Conservation (phyloP, 2,329 filamentous ascomycete species). For the Ascochyta pisi region DNA sequence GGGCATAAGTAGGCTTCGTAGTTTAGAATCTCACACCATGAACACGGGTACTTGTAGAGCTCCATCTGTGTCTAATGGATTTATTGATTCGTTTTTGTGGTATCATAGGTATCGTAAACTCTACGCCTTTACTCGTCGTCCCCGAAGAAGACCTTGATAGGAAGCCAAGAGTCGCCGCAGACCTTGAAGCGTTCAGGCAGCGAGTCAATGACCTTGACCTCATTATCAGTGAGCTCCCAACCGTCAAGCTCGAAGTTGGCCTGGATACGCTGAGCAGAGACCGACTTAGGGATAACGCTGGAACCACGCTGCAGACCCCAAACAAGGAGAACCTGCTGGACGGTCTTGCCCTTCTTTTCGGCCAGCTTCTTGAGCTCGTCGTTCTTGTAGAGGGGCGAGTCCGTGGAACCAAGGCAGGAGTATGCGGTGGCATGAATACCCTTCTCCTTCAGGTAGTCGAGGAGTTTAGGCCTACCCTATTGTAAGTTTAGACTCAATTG, state of each 20-base stretch:
- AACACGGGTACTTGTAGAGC: too few relatives aligned
- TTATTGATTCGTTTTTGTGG: slow-evolving; percentile 6
- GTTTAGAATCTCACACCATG: too few relatives aligned
- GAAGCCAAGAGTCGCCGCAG: slow-evolving; percentile 76
- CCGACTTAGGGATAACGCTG: slow-evolving; percentile 85
- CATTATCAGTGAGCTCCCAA: slow-evolving; percentile 74
- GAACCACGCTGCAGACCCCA: slow-evolving; percentile 85
- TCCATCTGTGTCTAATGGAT: neutral
- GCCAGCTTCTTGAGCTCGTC: slow-evolving; percentile 68
- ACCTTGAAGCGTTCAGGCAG: slow-evolving; percentile 76
- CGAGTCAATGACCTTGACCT: slow-evolving; percentile 71
- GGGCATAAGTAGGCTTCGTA: too few relatives aligned
- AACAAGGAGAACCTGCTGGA: slow-evolving; percentile 77
- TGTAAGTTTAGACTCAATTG: slow-evolving; percentile 14
- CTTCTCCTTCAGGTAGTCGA: slow-evolving; percentile 74
- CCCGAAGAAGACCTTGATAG: slow-evolving; percentile 81
- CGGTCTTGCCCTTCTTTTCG: slow-evolving; percentile 68
- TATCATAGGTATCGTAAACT: slow-evolving; percentile 23
- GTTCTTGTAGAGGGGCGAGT: slow-evolving; percentile 74
- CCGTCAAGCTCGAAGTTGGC: slow-evolving; percentile 77
- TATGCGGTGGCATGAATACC: slow-evolving; percentile 78
- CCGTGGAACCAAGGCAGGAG: slow-evolving; percentile 74
- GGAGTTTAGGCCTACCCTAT: slow-evolving; percentile 66
- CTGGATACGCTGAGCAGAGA: slow-evolving; percentile 75
- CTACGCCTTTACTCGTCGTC: slow-evolving; percentile 69